These are phyloP conservation scores for Chaetomium fimeti DNA, from an alignment of 495 filamentous ascomycete genomes.

Conservation along the genomic window DNA sequence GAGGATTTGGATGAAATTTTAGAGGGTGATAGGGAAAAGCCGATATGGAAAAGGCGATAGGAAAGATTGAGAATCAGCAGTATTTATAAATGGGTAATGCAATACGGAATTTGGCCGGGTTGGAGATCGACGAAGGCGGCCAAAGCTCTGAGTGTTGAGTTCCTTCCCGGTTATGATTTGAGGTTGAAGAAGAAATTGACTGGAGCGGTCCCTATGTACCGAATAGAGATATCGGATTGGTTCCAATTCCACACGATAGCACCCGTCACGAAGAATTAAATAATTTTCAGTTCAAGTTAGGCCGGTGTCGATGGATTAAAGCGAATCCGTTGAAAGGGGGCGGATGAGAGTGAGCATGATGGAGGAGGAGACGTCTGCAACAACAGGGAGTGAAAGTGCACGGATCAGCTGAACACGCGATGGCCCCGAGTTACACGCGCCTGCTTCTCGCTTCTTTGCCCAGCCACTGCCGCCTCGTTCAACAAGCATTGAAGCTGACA, in stretches of 20 bases:
- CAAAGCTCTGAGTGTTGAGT: not conserved
- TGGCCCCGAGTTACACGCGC: not conserved
- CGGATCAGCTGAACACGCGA: conserved; percentile 35
- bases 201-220: not conserved
- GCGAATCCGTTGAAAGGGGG: not conserved
- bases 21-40: not conserved
- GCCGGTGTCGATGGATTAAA: not conserved
- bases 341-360: not conserved
- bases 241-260: not conserved
- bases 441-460: not conserved
- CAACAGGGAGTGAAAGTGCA: conserved; percentile 5
- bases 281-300: not conserved
- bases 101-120: not conserved
- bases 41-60: too few relatives aligned
- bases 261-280: not conserved
- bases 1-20: not conserved
- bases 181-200: not conserved
- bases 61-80: not conserved
- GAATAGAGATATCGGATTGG: not conserved
- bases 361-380: not conserved
- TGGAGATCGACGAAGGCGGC: not conserved
- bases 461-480: not conserved
- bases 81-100: not conserved
- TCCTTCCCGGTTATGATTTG: not conserved
- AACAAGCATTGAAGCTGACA: not conserved